These are phyloP conservation scores for Lactuca saligna DNA, from an alignment of 129 eudicot genomes.

Conservation along the genomic window DNA sequence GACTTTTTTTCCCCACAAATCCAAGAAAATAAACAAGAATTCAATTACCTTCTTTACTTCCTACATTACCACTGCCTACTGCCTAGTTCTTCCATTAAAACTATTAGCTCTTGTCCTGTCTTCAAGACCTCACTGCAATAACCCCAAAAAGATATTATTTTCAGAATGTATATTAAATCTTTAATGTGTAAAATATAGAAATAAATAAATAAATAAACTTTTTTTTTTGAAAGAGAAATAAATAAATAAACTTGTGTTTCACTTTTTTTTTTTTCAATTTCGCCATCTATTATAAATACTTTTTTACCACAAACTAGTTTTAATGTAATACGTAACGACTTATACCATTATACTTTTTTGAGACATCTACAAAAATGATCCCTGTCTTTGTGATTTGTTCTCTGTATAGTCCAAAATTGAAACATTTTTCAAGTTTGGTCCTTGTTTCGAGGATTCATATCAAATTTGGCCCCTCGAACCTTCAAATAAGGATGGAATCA, in stretches of 20 bases:
- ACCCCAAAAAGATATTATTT: not conserved
- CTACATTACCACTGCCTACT: constrained; percentile 15
- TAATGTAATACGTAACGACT: no score
- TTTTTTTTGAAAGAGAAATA: no score
- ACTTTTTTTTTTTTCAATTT: no score
- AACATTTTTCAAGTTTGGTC: not conserved
- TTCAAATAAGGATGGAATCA: no score
- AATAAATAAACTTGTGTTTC: no score
- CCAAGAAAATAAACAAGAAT: constrained; percentile 10
- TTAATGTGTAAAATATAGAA: no score
- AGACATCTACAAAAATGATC: not conserved
- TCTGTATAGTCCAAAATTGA: not conserved
- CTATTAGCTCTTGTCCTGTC: constrained; percentile 53
- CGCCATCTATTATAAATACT: no score
- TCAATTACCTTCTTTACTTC: not conserved
- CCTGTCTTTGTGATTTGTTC: not conserved
- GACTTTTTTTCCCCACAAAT: constrained; percentile 37
- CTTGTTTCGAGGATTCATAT: not conserved
- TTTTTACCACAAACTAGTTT: no score
- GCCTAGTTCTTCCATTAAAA: constrained; percentile 39
- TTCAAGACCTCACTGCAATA: constrained; percentile 57
- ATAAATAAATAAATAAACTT: no score
- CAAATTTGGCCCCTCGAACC: not conserved
- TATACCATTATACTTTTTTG: no score
- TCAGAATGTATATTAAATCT: not conserved